Conservation (phyloP, 768 basidiomycete species). For the Pulveroboletus sp. region DNA sequence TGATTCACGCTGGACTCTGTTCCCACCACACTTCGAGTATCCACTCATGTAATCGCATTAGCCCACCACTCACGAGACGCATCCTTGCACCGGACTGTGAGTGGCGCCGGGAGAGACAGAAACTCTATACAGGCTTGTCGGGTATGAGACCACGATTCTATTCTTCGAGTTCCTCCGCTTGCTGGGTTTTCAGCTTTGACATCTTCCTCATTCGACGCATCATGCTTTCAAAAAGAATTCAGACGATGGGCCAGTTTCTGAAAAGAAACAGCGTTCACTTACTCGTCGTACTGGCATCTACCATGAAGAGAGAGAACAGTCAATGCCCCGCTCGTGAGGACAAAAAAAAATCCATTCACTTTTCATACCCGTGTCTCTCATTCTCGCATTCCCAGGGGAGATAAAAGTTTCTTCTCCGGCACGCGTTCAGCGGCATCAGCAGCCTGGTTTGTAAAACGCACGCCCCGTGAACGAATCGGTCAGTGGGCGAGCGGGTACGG, state of each 20-base stretch:
- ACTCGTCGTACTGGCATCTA: constrained; percentile 97
- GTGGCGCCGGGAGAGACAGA: background rate
- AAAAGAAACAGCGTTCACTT: constrained; percentile 30
- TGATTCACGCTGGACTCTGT: constrained; percentile 12
- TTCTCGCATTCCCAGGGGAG: constrained; percentile 93
- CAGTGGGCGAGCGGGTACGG: background rate
- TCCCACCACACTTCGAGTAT: background rate
- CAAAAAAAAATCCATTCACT: constrained; percentile 41
- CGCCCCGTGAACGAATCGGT: too few relatives aligned
- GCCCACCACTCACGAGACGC: constrained; percentile 12
- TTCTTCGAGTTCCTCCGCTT: constrained; percentile 35
- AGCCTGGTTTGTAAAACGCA: constrained; percentile 43
- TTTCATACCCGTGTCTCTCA: constrained; percentile 81
- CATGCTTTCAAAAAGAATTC: constrained; percentile 46
- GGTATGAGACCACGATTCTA: constrained; percentile 21
- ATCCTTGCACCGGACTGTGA: background rate
- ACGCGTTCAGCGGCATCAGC: constrained; percentile 82
- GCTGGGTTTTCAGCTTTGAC: constrained; percentile 59
- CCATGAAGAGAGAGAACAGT: background rate
- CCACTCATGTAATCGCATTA: constrained; percentile 12
- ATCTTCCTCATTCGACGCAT: constrained; percentile 84
- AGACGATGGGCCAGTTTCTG: background rate
- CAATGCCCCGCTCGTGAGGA: constrained; percentile 2
- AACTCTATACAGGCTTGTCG: constrained; percentile 10
- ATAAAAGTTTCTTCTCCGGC: constrained; percentile 72